Base-by-base conservation (phyloP, 2,329 filamentous ascomycete species). In the Aspergillus ustus region DNA sequence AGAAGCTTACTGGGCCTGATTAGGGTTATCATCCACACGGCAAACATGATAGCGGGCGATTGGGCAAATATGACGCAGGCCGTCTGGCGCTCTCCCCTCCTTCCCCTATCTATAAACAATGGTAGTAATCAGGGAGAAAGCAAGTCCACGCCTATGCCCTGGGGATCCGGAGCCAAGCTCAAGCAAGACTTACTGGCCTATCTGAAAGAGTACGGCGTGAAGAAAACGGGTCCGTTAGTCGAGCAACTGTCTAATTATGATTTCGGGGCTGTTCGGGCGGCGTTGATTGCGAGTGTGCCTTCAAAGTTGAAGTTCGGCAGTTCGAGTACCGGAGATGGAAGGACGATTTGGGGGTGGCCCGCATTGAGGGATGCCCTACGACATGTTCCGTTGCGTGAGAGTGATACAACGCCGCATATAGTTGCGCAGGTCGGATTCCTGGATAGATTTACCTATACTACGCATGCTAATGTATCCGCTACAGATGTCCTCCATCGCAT, bases 1-100 rank as follows among this genome's bases (percentile, higher is more conserved):
- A 17, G 25, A 37, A 52, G 45, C 34, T 56, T 37, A 51, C 17
- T 20, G n/a, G 11, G 15, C 15, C 11, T 7, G 7, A 15, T 7
- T 19, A 81, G 80, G 51, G 80, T 97, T 6, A 78, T 96, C 59
- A 93, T 97, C 31, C 91, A 96, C 69, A 97, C 93, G 0, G 92
- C 93, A 19, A 97, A 97, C 69, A 92, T 96, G 89, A 94, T 96
- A n/a, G 72, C 83, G 4, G 87, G 89, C 59, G 93, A 97, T 74
- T 97, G 93, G 93, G 85, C 82, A 1, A 95, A 95, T 68, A 91
- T 96, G 90, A 91, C 89, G 0, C 92, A 97, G 73, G 92, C 87
- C 1, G 85, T 91, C 5, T 97, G 93, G 93, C 82, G 80, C 53
- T 94, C 91, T 0, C 91, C 91, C 0, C 72, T 85, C 1, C 84